phyloP scores from a whole-genome alignment of 2,329 filamentous ascomycete genomes.

The Talaromyces sp. region DNA sequence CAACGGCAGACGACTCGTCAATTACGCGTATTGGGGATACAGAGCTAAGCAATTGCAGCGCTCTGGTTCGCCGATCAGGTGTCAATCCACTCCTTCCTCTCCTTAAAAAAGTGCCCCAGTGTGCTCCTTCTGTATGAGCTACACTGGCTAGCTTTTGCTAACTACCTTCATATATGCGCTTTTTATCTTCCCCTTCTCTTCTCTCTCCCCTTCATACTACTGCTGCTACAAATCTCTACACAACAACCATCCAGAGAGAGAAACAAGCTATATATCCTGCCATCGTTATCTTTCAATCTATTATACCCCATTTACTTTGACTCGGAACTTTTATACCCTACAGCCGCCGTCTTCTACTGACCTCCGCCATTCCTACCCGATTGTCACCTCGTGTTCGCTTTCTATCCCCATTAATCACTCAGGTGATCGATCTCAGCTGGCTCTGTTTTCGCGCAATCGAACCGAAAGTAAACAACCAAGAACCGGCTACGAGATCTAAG shows the following conservation, averaged over 20 bases:
- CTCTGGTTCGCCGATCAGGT: constrained; percentile 11
- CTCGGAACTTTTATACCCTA: neutral
- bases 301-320: constrained; percentile 1
- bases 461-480: neutral
- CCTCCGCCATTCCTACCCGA: neutral
- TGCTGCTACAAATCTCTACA: neutral
- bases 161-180: neutral
- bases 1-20: neutral
- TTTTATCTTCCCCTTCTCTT: neutral
- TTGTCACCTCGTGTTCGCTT: neutral
- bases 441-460: constrained; percentile 5
- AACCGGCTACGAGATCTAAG: constrained; percentile 1
- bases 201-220: neutral
- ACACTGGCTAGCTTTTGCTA: neutral
- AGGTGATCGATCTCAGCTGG: constrained; percentile 11
- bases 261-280: neutral
- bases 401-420: neutral
- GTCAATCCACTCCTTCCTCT: constrained; percentile 6
- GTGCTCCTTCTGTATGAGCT: neutral
- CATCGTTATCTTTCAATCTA: neutral
- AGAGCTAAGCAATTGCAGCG: neutral
- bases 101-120: neutral
- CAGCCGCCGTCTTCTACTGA: neutral
- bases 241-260: neutral
- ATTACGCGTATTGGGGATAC: neutral